Percentiles rank a stretch among this genome's conserved stretches.
Conservation (phyloP, 768 basidiomycete species). For the Crassisporium funariophilum region DNA sequence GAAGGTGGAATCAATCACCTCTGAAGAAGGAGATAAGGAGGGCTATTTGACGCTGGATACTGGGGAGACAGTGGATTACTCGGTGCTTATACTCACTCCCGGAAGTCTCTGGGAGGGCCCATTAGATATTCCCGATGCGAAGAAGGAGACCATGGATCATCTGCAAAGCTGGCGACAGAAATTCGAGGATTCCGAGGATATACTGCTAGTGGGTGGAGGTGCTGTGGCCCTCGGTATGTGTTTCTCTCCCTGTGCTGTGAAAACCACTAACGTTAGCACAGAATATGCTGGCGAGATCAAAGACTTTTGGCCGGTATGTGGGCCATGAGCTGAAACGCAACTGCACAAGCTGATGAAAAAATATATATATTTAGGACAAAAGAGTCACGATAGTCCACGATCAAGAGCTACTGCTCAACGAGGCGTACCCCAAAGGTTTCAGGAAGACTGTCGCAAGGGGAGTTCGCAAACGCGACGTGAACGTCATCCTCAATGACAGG, state of each 20-base stretch:
- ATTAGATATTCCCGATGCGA: slow-evolving; percentile 41
- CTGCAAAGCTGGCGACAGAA: slow-evolving; percentile 30
- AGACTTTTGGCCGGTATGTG: slow-evolving; percentile 39
- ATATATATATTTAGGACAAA: slow-evolving; percentile 33
- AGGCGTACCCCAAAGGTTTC: slow-evolving; percentile 54
- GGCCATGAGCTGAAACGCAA: not conserved
- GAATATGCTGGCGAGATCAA: slow-evolving; percentile 47
- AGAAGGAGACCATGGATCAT: slow-evolving; percentile 25
- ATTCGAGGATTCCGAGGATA: slow-evolving; percentile 40
- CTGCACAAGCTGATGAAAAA: slow-evolving; percentile 21
- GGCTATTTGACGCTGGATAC: slow-evolving; percentile 47
- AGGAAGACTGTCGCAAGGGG: slow-evolving; percentile 48
- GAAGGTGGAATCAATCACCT: slow-evolving; percentile 14
- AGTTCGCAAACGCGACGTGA: slow-evolving; percentile 45
- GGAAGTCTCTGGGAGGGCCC: slow-evolving; percentile 59
- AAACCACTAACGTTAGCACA: slow-evolving; percentile 16
- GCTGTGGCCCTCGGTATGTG: slow-evolving; percentile 51
- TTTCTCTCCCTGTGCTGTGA: not conserved
- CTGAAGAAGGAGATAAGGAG: slow-evolving; percentile 12
- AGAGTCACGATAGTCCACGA: slow-evolving; percentile 64
- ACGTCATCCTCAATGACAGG: slow-evolving; percentile 54
- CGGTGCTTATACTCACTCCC: slow-evolving; percentile 57
- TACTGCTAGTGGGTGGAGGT: slow-evolving; percentile 59
- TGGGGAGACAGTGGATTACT: slow-evolving; percentile 52
- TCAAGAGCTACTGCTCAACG: slow-evolving; percentile 50